A percentile compares a stretch with the other conserved stretches of the same genome.
Evolutionary conservation across 1,139 yeast species (phyloP).

Genomic region (Taiozyma sp.): DNA sequence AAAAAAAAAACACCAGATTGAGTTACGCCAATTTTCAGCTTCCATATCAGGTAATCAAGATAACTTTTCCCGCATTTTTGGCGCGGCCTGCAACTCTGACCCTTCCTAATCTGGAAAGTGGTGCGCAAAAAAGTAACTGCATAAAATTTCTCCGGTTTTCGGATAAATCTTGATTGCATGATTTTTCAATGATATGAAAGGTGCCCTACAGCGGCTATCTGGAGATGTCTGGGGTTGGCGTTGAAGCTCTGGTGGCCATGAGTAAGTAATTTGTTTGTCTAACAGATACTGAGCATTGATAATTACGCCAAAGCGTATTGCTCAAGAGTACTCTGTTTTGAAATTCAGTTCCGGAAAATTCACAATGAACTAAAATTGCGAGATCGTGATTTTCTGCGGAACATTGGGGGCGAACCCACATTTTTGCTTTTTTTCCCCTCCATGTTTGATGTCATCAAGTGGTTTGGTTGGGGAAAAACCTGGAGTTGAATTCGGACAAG

Average conservation of each 20-base stretch:
- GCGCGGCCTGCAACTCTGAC: not conserved
- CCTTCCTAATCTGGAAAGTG: not conserved
- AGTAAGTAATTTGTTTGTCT: not conserved
- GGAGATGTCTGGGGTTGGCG: not conserved
- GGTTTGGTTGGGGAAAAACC: not conserved
- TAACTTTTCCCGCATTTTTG: not conserved
- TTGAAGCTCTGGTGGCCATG: not conserved
- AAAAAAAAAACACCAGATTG: not conserved
- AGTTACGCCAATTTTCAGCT: not conserved
- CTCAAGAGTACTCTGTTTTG: not conserved
- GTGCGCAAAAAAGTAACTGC: not conserved
- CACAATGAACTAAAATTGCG: not conserved
- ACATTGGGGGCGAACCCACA: not conserved
- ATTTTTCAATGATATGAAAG: not conserved
- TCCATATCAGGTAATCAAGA: not conserved
- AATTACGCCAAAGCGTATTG: too few relatives aligned
- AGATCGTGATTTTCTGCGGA: not conserved
- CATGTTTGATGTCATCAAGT: not conserved
- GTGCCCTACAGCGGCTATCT: not conserved
- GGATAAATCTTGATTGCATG: not conserved
- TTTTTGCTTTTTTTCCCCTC: not conserved
- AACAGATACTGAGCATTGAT: too few relatives aligned
- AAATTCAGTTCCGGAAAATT: not conserved
- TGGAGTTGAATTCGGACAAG: not conserved
- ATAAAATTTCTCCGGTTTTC: not conserved